These are phyloP conservation scores for Colletotrichum tropicicola DNA, from an alignment of 2,329 filamentous ascomycete species.

Conservation along the genomic window DNA sequence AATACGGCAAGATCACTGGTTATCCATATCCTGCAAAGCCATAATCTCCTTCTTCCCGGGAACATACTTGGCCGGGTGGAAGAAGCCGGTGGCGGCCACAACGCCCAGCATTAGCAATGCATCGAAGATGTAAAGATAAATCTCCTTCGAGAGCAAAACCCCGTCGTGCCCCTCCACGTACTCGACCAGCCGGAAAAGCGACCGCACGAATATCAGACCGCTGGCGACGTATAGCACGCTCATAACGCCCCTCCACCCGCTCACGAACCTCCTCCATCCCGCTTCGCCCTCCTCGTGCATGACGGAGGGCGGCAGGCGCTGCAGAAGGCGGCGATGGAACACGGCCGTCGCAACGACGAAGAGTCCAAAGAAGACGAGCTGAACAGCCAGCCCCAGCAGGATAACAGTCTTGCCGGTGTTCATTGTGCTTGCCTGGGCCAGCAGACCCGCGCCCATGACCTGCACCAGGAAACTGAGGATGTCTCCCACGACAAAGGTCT, in stretches of 20 bases:
- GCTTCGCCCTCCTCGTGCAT: no score
- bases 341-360: neutral
- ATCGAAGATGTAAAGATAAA: neutral
- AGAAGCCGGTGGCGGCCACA: neutral
- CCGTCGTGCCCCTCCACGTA: neutral
- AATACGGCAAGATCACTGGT: no score
- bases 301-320: neutral
- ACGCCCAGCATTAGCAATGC: neutral
- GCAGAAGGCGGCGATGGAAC: neutral
- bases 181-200: neutral
- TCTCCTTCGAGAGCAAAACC: neutral
- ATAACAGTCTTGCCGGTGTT: neutral
- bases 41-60: no score
- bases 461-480: slow-evolving; percentile 35
- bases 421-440: neutral
- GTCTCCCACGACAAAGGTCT: slow-evolving; percentile 63
- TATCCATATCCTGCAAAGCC: no score
- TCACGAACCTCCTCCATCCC: no score
- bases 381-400: neutral
- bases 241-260: neutral
- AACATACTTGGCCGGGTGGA: no score
- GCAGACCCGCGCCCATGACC: neutral
- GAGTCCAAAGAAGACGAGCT: neutral
- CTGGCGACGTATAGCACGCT: neutral
- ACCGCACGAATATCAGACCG: neutral